Evolutionary conservation across 345 rosid genomes (phyloP), one percentile per base, ranked within the genome.

Genomic region (Raphanus sativus): DNA sequence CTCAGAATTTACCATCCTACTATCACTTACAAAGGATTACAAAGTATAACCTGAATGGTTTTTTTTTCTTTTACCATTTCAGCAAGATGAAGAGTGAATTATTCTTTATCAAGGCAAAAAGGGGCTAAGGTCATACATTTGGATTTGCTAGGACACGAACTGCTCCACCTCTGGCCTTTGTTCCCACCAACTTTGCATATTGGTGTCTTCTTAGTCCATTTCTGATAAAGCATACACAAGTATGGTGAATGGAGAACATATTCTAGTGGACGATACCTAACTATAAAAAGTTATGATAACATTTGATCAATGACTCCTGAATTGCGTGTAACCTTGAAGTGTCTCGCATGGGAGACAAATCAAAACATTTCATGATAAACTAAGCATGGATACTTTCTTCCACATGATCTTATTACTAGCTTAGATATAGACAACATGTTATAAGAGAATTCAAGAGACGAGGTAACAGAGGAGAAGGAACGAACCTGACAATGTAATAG

Each of bases 91-190:
- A n/a, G n/a, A n/a, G n/a, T n/a, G n/a, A n/a, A n/a, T n/a, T n/a
- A n/a, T n/a, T n/a, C n/a, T n/a, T n/a, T 8, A 9, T 56, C 9
- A 40, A 13, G 75, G 40, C 67, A 81, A 60, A 62, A 79, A 77
- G 77, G 78, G 70, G 81, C 4, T 83, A 70, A 87, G 74, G 70
- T 82, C 84, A 79, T 87, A 93, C 97, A 83, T 93, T 88, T 64
- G 95, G 84, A 77, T 81, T 87, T 1, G 95, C 94, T 77, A 88
- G 86, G 55, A 91, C 69, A 38, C 62, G 86, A 73, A 88, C 86
- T 67, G 86, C 86, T 75, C 81, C 91, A 65, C 86, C 75, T 80
- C 82, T 90, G 81, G 77, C n/a, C n/a, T n/a, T n/a, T n/a, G n/a
- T n/a, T n/a, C n/a, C n/a, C n/a, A n/a, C n/a, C n/a, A n/a, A n/a